Percentiles rank a stretch among this genome's conserved stretches.
phyloP scores from a whole-genome alignment of 2,329 filamentous ascomycete genomes.

The Lasiodiplodia gonubiensis region DNA sequence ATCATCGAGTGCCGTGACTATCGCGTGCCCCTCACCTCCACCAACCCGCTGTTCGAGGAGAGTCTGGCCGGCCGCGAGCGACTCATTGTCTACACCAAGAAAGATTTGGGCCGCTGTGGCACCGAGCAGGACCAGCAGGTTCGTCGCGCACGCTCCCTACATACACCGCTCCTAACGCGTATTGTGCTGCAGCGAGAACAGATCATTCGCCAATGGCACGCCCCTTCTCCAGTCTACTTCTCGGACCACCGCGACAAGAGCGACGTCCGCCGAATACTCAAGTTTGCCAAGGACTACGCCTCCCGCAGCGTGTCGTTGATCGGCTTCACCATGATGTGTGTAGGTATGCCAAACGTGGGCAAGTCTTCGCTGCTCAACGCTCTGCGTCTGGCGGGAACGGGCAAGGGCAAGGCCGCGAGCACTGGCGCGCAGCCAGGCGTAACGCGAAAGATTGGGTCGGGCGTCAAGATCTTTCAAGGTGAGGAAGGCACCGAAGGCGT shows the following conservation, averaged over 20 bases:
- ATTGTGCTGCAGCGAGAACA: slow-evolving; percentile 51
- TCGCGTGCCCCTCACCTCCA: slow-evolving; percentile 83
- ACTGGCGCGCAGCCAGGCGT: slow-evolving; percentile 90
- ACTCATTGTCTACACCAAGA: slow-evolving; percentile 89
- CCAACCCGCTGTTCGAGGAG: slow-evolving; percentile 87
- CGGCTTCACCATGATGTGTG: slow-evolving; percentile 83
- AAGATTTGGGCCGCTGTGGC: slow-evolving; percentile 68
- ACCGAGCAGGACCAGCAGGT: slow-evolving; percentile 34
- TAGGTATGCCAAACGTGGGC: slow-evolving; percentile 97
- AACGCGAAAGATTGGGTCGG: slow-evolving; percentile 81
- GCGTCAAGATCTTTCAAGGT: slow-evolving; percentile 77
- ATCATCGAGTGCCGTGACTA: slow-evolving; percentile 96
- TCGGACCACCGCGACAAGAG: slow-evolving; percentile 54
- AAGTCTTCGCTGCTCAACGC: slow-evolving; percentile 95
- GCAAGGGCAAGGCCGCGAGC: slow-evolving; percentile 71
- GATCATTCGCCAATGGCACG: slow-evolving; percentile 61
- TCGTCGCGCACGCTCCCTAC: background rate
- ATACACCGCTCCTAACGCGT: slow-evolving; percentile 27
- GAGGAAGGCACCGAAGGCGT: slow-evolving; percentile 53
- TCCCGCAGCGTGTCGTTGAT: slow-evolving; percentile 64
- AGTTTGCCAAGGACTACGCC: slow-evolving; percentile 59
- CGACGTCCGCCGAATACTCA: slow-evolving; percentile 55
- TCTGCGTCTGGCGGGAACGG: slow-evolving; percentile 72
- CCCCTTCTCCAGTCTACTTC: slow-evolving; percentile 58
- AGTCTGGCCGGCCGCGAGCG: slow-evolving; percentile 74